Base-by-base conservation (phyloP, 208 protist genomes). In the Leptomonas seymouri region DNA sequence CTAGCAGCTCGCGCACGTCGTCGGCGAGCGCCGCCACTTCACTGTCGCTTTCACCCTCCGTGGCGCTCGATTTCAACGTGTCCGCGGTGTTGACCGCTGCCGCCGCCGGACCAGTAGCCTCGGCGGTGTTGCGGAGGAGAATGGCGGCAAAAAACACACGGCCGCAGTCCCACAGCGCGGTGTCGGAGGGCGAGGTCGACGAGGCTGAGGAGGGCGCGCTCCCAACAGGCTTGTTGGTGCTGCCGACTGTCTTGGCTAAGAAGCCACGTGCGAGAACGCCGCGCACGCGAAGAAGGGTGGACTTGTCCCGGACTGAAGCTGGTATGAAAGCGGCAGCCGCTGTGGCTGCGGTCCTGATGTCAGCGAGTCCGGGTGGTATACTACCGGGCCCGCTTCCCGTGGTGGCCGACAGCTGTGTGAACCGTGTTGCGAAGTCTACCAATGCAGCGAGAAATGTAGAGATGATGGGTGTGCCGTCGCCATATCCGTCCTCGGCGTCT, bases 1-100 rank as follows among this genome's bases (percentile, higher is more conserved):
- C 81, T 14, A 96, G 84, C 28, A 94, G 39, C 67, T 96, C 91
- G 21, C 84, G 81, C 44, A 74, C 78, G 15, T 71, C 65, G 12
- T 70, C 58, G 0, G 64, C 59, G 11, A 94, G 62, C 21, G 81
- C 78, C 23, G 46, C 80, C 12, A 93, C 80, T 36, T 80, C 80
- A 34, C 77, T 70, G n/a, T 64, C 25, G 3, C 67, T 64, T 9
- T 82, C 39, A 1, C 27, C 25, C 8, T 71, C 53, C 25, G 15
- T 58, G 28, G n/a, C 15, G 14, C 21, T 23, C 28, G 42, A 42
- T 25, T 61, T 45, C 16, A 34, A 6, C 1, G 25, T 30, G 21
- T 41, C 62, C 30, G 61, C 23, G 6, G 51, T 34, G 25, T 49
- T 30, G n/a, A 4, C 34, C 2, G 15, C 31, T 54, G 66, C 0